Evolutionary conservation across 768 basidiomycete genomes (phyloP).

Genomic region (Hydnomerulius pinastri): DNA sequence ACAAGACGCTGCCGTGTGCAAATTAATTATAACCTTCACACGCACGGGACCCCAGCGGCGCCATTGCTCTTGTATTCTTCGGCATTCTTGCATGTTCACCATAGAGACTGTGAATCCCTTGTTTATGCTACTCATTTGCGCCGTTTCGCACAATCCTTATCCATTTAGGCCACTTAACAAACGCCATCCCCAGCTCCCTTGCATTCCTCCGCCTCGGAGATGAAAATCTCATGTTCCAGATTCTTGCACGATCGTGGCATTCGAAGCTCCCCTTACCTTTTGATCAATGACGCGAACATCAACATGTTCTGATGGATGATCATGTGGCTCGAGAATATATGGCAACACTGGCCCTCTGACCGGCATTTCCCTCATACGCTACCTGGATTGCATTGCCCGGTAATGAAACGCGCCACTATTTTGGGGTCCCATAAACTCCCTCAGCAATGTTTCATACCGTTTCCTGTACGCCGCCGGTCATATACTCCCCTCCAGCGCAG

Average conservation of each 20-base stretch:
- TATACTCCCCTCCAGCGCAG: conserved; percentile 4
- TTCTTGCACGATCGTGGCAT: conserved; percentile 27
- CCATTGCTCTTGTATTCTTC: conserved; percentile 11
- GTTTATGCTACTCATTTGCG: not conserved
- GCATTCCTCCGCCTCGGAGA: conserved; percentile 33
- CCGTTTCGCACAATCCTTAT: conserved; percentile 13
- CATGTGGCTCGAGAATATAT: conserved; percentile 22
- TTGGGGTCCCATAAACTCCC: conserved; percentile 3
- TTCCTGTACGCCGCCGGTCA: not conserved
- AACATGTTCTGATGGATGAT: conserved; percentile 30
- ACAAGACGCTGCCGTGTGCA: conserved; percentile 3
- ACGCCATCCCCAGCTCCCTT: conserved; percentile 19
- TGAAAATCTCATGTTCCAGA: conserved; percentile 35
- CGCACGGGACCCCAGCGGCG: conserved; percentile 4
- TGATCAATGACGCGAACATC: conserved; percentile 26
- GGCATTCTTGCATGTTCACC: conserved; percentile 14
- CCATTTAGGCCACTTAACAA: not conserved
- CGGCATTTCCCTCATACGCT: conserved; percentile 19
- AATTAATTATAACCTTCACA: conserved; percentile 13
- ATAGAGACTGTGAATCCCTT: conserved; percentile 17
- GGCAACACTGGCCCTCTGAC: conserved; percentile 11
- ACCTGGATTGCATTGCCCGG: conserved; percentile 14
- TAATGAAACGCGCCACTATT: conserved; percentile 22
- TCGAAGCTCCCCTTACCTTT: conserved; percentile 19
- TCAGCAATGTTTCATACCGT: not conserved